A percentile compares a stretch with the other conserved stretches of the same genome.
phyloP scores from a whole-genome alignment of 768 basidiomycete genomes.

The Tylopilus rubrobrunneus region DNA sequence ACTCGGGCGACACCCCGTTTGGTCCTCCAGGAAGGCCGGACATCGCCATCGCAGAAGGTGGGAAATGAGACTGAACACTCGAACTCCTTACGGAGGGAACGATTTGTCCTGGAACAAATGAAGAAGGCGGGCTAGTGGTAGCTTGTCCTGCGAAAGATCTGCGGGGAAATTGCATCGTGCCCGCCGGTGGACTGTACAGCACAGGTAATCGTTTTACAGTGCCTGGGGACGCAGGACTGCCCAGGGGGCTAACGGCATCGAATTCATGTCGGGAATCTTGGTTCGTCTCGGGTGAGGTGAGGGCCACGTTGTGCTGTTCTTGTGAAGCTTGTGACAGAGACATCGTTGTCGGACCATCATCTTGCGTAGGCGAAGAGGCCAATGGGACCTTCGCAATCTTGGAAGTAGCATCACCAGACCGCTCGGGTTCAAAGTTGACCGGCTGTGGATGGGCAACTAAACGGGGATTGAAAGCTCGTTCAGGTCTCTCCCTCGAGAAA shows the following conservation, averaged over 20 bases:
- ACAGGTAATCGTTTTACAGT: slow-evolving; percentile 17
- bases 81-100: slow-evolving; percentile 39
- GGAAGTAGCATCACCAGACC: neutral
- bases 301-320: slow-evolving; percentile 3
- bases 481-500: slow-evolving; percentile 15
- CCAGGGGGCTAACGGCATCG: neutral
- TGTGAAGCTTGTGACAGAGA: slow-evolving; percentile 4
- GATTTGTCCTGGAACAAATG: slow-evolving; percentile 35
- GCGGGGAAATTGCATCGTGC: slow-evolving; percentile 18
- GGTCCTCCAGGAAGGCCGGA: slow-evolving; percentile 21
- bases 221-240: slow-evolving; percentile 3
- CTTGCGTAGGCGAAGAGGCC: slow-evolving; percentile 4
- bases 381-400: neutral
- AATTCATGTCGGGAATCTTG: slow-evolving; percentile 1
- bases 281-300: neutral
- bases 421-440: neutral
- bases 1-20: slow-evolving; percentile 13
- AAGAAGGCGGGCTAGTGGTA: slow-evolving; percentile 26
- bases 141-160: slow-evolving; percentile 21
- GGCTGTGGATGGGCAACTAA: slow-evolving; percentile 4
- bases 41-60: slow-evolving; percentile 19
- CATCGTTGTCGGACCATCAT: neutral
- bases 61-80: slow-evolving; percentile 28
- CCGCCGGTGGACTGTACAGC: slow-evolving; percentile 12
- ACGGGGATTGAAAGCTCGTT: slow-evolving; percentile 21